phyloP scores from a whole-genome alignment of 2,329 filamentous ascomycete species.

The Stylonectria norvegica region DNA sequence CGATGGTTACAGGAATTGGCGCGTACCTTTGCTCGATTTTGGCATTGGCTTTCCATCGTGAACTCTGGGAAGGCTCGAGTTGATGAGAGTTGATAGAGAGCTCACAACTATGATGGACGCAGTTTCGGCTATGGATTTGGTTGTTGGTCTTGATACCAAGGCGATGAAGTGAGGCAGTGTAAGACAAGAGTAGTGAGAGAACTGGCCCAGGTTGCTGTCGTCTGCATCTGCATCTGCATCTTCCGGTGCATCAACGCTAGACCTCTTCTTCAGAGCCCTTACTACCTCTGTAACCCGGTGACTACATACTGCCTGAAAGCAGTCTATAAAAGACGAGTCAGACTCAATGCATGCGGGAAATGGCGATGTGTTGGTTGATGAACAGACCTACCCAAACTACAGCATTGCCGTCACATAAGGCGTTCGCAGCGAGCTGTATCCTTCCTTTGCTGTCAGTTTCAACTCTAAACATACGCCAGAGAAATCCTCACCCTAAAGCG shows the following conservation, averaged over 20 bases:
- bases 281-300: conserved; percentile 29
- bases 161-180: conserved; percentile 72
- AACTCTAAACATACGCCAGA: conserved; percentile 5
- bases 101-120: conserved; percentile 74
- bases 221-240: conserved; percentile 13
- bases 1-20: background rate
- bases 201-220: conserved; percentile 28
- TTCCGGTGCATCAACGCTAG: conserved; percentile 4
- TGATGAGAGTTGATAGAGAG: conserved; percentile 71
- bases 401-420: conserved; percentile 55
- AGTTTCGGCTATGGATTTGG: conserved; percentile 56
- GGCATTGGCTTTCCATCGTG: conserved; percentile 36
- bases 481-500: conserved; percentile 62
- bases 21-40: conserved; percentile 41
- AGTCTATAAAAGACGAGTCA: conserved; percentile 35
- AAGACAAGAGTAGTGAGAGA: conserved; percentile 50
- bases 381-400: conserved; percentile 81
- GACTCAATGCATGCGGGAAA: conserved; percentile 6
- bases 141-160: conserved; percentile 65
- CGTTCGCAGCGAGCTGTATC: conserved; percentile 65
- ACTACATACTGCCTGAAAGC: conserved; percentile 41
- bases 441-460: conserved; percentile 42
- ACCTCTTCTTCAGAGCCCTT: conserved; percentile 14
- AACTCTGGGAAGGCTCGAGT: conserved; percentile 68
- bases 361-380: conserved; percentile 9